phyloP scores from a whole-genome alignment of 768 basidiomycete genomes.

The Hygrocybe punicea region DNA sequence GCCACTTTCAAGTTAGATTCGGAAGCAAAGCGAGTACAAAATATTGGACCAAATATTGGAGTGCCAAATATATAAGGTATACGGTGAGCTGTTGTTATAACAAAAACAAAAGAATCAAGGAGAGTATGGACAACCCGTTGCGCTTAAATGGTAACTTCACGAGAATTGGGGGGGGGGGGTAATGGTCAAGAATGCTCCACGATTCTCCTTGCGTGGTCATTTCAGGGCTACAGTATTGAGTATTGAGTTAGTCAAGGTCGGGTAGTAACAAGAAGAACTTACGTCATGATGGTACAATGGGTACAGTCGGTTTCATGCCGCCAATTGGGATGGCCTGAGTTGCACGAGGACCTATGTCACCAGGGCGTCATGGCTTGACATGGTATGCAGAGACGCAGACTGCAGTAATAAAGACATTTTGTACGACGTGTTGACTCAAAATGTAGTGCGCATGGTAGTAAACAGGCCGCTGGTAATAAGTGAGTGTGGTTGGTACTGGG shows the following conservation, averaged over 20 bases:
- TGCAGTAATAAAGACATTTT: neutral
- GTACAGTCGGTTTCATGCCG: neutral
- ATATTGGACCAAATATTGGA: too few species aligned
- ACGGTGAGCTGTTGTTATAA: too few species aligned
- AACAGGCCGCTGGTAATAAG: neutral
- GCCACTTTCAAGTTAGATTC: too few species aligned
- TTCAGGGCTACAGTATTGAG: neutral
- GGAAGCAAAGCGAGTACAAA: too few species aligned
- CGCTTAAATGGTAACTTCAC: too few species aligned
- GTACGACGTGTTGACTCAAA: neutral
- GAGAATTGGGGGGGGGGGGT: too few species aligned
- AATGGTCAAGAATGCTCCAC: too few species aligned
- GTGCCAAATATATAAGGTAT: too few species aligned
- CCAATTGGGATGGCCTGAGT: neutral
- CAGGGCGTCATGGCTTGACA: neutral
- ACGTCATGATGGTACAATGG: neutral
- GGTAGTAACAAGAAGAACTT: neutral
- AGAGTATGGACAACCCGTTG: too few species aligned
- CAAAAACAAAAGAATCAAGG: too few species aligned
- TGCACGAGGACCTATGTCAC: neutral
- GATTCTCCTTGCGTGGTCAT: too few species aligned
- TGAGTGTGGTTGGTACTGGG: too few species aligned
- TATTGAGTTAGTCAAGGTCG: neutral
- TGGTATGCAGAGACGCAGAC: neutral
- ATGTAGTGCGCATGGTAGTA: neutral